Evolutionary conservation across 805 yeast species (phyloP).

Genomic region (Yamadazyma tumulicola): DNA sequence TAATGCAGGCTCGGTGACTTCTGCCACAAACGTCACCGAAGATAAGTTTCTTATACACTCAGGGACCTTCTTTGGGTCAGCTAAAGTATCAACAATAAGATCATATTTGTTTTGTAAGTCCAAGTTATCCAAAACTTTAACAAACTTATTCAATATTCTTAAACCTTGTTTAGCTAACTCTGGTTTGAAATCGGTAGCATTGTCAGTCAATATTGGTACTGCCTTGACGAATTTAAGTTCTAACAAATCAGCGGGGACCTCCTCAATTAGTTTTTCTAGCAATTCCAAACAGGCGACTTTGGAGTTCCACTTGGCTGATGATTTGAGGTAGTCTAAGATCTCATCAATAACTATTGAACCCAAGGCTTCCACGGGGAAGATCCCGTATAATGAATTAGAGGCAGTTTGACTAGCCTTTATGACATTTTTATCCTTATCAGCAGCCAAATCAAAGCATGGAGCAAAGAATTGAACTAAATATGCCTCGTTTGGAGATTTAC

Average conservation of each 20-base stretch:
- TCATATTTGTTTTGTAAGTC: conserved; percentile 87
- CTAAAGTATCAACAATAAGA: conserved; percentile 77
- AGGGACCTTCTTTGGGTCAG: conserved; percentile 86
- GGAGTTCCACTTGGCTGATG: conserved; percentile 92
- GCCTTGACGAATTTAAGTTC: conserved; percentile 76
- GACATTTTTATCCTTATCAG: conserved; percentile 87
- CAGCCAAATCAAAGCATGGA: conserved; percentile 63
- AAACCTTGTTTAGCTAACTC: conserved; percentile 87
- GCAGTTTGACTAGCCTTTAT: conserved; percentile 84
- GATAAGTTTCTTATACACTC: conserved; percentile 85
- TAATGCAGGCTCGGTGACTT: conserved; percentile 94
- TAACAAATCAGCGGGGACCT: conserved; percentile 79
- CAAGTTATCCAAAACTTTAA: conserved; percentile 83
- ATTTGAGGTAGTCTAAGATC: conserved; percentile 59
- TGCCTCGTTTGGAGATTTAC: conserved; percentile 71
- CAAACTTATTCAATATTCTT: conserved; percentile 64
- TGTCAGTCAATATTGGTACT: conserved; percentile 82
- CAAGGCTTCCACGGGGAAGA: conserved; percentile 74
- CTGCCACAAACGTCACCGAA: conserved; percentile 95
- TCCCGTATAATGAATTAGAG: conserved; percentile 62
- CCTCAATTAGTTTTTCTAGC: conserved; percentile 71
- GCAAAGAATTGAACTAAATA: conserved; percentile 62
- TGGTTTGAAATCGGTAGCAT: conserved; percentile 94
- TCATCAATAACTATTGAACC: conserved; percentile 66
- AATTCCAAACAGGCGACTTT: conserved; percentile 75